These are phyloP conservation scores for Aspergillus hancockii DNA, from an alignment of 495 filamentous ascomycete species.

Conservation along the genomic window DNA sequence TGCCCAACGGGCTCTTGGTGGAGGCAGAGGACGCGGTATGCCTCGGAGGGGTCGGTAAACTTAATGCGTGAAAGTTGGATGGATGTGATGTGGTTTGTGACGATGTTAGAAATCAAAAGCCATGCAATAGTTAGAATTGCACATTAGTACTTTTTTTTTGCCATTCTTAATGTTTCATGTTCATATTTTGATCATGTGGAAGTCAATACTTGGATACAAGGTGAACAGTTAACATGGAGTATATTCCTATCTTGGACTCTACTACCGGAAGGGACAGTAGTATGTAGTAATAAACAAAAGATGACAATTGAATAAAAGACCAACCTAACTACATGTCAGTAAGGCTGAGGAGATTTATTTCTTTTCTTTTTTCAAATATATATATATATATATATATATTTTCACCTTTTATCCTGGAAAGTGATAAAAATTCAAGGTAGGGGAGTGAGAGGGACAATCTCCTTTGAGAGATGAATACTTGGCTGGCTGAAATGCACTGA, in stretches of 20 bases:
- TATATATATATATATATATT: too few species aligned
- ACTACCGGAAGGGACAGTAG: too few species aligned
- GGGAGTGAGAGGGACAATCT: background rate
- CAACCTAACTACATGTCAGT: background rate
- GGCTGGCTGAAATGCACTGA: background rate
- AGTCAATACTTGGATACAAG: background rate
- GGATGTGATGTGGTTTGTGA: constrained; percentile 4
- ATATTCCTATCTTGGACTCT: too few species aligned
- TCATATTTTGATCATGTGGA: constrained; percentile 1
- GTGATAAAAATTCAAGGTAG: constrained; percentile 4
- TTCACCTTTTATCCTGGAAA: too few species aligned
- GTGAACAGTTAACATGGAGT: too few species aligned
- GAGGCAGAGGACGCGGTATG: constrained; percentile 88
- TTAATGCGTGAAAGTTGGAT: constrained; percentile 7
- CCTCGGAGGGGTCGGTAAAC: constrained; percentile 52
- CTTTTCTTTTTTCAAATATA: background rate
- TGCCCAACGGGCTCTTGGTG: constrained; percentile 82
- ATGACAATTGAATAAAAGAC: background rate
- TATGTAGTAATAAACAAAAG: background rate
- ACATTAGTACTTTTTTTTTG: constrained; percentile 10
- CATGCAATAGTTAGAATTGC: constrained; percentile 12
- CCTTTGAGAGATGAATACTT: background rate
- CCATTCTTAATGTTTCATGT: background rate
- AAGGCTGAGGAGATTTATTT: background rate
- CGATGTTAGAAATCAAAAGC: constrained; percentile 20